These are phyloP conservation scores for Chenopodium suecicum DNA, from an alignment of 148 eudicot species.

Conservation along the genomic window DNA sequence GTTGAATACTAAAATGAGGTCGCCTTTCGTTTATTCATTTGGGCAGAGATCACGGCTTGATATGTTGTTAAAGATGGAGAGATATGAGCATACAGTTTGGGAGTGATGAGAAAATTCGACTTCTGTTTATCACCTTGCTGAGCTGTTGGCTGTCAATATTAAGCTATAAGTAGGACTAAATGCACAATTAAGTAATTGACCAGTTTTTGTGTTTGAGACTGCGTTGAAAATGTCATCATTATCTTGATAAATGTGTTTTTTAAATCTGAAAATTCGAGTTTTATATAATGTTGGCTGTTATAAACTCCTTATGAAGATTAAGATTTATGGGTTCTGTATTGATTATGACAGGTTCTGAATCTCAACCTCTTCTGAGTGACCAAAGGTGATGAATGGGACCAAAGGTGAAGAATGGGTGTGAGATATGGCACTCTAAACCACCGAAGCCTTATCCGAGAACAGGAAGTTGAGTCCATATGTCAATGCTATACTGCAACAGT, in stretches of 20 bases:
- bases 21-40: background rate
- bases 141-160: background rate
- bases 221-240: background rate
- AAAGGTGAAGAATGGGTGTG: conserved; percentile 27
- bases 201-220: background rate
- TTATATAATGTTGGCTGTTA: background rate
- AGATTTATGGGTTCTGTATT: background rate
- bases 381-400: conserved; percentile 35
- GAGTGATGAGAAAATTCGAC: background rate
- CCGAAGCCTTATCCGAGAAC: background rate
- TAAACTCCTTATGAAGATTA: background rate
- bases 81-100: background rate
- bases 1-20: background rate
- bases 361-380: conserved; percentile 54
- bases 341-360: conserved; percentile 40
- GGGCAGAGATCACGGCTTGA: background rate
- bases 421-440: conserved; percentile 2
- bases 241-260: background rate
- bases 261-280: background rate
- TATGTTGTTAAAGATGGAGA: background rate
- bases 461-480: conserved; percentile 5
- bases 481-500: background rate
- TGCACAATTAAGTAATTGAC: background rate
- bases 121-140: background rate
- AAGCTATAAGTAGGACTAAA: background rate